Evolutionary conservation across 495 filamentous ascomycete species (phyloP), one percentile per base, ranked within the genome.

Genomic region (Tuber melanosporum): DNA sequence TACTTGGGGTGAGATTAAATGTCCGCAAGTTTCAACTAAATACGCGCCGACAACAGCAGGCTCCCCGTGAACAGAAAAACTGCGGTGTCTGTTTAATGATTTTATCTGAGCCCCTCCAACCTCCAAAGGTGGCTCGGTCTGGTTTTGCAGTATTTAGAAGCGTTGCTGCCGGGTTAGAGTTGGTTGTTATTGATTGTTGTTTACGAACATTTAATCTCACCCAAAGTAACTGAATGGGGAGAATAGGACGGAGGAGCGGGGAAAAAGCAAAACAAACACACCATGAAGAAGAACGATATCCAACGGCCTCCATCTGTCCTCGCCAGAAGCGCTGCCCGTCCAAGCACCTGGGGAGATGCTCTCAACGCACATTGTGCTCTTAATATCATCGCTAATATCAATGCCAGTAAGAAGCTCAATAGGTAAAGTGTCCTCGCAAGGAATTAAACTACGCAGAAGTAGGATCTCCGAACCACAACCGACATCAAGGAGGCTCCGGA

Each of bases 401-500:
- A 83, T 78, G 41, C 82, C 82, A 0, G 77, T 80, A 22, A 83
- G 71, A n/a, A 52, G 39, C 39, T 77, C 75, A 10, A 83, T 74
- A n/a, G 82, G 82, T 19, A 83, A 36, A n/a, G 75, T 74, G 36
- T 83, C 82, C 8, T 75, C 75, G 36, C 77, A 81, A 2, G 82
- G 79, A 22, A 78, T 71, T 3, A 83, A 70, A 32, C 76, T 76
- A 4, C 77, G 76, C 4, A 81, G 74, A 9, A 83, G 69, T 8
- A 82, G 46, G 36, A 62, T 70, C 19, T 80, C 82, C 17, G 76
- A 71, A 17, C 82, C 82, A 70, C 82, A 83, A 3, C 82, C 82
- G 8, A 83, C 76, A 73, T 83, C 82, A 15, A 83, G 82, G 36
- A 83, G 70, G 20, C 75, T 80, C 9, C 52, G 71, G 39, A 83